Evolutionary conservation across 2,329 filamentous ascomycete genomes (phyloP).

Genomic region (Paracoccidioides brasiliensis): DNA sequence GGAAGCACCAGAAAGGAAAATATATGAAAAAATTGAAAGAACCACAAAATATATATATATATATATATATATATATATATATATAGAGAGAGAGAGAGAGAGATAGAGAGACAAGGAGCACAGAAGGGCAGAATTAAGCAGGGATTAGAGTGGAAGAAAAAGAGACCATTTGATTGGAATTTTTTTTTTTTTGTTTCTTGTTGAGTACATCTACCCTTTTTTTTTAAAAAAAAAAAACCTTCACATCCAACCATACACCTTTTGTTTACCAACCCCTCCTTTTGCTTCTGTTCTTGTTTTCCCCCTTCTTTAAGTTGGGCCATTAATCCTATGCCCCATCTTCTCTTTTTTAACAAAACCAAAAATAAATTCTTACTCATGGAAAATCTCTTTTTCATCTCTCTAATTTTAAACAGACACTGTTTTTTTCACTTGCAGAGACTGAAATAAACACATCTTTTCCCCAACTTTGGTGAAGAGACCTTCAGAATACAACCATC

Average conservation of each 20-base stretch:
- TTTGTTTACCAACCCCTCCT: slow-evolving; percentile 3
- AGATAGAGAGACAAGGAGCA: background rate
- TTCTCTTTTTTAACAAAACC: background rate
- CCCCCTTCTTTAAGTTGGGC: slow-evolving; percentile 2
- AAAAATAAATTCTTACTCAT: background rate
- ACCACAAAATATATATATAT: background rate
- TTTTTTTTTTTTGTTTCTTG: slow-evolving; percentile 7
- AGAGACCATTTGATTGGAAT: background rate
- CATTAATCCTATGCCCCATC: background rate
- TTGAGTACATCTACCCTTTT: slow-evolving; percentile 5
- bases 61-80: too few species aligned
- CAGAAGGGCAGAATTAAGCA: background rate
- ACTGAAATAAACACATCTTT: background rate
- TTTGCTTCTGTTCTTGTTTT: slow-evolving; percentile 2
- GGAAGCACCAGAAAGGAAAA: background rate
- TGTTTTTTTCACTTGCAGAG: background rate
- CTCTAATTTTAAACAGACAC: background rate
- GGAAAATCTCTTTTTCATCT: background rate
- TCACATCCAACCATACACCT: too few species aligned
- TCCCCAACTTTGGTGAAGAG: background rate
- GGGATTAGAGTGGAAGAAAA: background rate
- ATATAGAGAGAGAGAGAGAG: background rate
- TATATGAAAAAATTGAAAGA: background rate
- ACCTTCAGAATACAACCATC: background rate
- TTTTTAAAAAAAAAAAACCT: too few species aligned